A percentile compares a stretch with the other conserved stretches of the same genome.
Evolutionary conservation across 129 eudicot genomes (phyloP).

Genomic region (Kitagawia praeruptora): DNA sequence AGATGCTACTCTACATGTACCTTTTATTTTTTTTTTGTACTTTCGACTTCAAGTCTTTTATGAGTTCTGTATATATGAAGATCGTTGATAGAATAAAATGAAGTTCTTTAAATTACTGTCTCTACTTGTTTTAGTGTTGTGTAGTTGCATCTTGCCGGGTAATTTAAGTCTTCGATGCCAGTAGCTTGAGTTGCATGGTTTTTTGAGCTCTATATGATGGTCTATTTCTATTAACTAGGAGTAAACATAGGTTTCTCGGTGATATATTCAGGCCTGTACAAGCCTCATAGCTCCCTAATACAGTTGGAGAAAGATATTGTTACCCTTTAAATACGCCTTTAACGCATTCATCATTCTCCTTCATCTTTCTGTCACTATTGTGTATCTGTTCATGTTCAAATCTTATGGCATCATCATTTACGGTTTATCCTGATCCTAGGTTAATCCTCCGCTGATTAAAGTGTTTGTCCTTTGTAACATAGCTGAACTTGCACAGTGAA

Average conservation of each 20-base stretch:
- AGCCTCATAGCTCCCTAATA: not conserved
- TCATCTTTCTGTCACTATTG: not conserved
- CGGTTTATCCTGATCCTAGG: not conserved
- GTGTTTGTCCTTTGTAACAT: not conserved
- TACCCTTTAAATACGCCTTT: not conserved
- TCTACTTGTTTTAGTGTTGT: not conserved
- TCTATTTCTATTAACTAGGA: not conserved
- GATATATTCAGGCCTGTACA: not conserved
- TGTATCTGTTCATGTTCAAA: not conserved
- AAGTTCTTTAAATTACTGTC: not conserved
- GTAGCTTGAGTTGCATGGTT: not conserved
- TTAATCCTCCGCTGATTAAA: not conserved
- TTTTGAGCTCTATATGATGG: not conserved
- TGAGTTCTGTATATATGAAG: not conserved
- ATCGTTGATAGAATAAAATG: not conserved
- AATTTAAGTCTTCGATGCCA: not conserved
- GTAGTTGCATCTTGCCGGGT: not conserved
- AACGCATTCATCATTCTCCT: not conserved
- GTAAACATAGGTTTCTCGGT: not conserved
- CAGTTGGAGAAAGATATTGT: not conserved
- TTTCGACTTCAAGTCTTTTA: not conserved
- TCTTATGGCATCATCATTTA: not conserved
- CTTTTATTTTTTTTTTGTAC: not conserved
- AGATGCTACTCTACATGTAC: not conserved
- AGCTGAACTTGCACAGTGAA: not conserved